Evolutionary conservation across 208 protist genomes (phyloP).

Genomic region (Crithidia thermophila): DNA sequence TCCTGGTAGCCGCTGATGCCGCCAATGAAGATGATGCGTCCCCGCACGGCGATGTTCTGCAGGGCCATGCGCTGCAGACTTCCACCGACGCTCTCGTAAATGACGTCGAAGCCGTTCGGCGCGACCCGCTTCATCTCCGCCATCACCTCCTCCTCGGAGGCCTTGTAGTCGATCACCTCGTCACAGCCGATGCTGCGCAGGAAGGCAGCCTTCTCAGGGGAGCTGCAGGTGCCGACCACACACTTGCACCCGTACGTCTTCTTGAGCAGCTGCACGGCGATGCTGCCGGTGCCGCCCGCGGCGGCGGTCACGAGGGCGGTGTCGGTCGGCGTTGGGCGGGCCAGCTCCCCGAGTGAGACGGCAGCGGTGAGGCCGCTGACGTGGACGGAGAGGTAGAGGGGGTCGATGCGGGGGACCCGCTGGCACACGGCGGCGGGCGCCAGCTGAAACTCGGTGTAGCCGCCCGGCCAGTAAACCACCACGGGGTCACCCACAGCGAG

Average conservation of each 20-base stretch:
- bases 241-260: conserved; percentile 40
- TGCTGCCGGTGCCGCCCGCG: conserved; percentile 57
- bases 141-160: conserved; percentile 27
- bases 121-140: conserved; percentile 29
- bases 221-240: conserved; percentile 68
- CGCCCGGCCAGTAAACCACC: conserved; percentile 26
- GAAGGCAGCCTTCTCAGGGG: conserved; percentile 49
- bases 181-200: conserved; percentile 53
- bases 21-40: conserved; percentile 50
- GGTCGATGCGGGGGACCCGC: conserved; percentile 23
- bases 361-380: conserved; percentile 44
- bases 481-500: conserved; percentile 35
- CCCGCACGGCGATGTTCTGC: conserved; percentile 36
- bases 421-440: conserved; percentile 22
- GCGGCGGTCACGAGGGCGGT: conserved; percentile 60
- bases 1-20: conserved; percentile 45
- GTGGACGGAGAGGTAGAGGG: conserved; percentile 36
- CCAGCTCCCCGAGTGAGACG: conserved; percentile 39
- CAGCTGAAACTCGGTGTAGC: conserved; percentile 45
- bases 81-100: conserved; percentile 63
- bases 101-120: conserved; percentile 49
- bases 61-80: conserved; percentile 32
- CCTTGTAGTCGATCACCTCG: conserved; percentile 54
- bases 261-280: conserved; percentile 72
- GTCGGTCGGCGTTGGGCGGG: conserved; percentile 24